phyloP scores from a whole-genome alignment of 179 eudicot species.

The Patellifolia procumbens region DNA sequence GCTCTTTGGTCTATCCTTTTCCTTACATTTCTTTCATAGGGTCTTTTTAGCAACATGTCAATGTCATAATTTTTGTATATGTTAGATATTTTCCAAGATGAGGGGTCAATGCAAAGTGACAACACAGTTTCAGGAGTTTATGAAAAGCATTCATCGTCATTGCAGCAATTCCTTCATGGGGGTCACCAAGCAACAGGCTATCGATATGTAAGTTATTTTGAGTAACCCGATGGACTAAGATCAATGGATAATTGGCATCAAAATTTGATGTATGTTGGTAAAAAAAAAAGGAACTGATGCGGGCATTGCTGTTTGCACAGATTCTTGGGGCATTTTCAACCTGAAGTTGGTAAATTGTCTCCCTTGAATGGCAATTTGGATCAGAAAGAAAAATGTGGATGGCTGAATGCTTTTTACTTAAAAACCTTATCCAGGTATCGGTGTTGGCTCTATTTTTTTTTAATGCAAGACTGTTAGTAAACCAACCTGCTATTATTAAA shows the following conservation, averaged over 20 bases:
- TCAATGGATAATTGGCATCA: neutral
- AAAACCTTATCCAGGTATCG: constrained; percentile 57
- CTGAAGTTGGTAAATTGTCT: constrained; percentile 57
- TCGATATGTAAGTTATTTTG: constrained; percentile 62
- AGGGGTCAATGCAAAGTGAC: constrained; percentile 73
- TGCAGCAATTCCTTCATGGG: constrained; percentile 77
- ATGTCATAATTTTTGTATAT: neutral
- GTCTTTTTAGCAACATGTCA: neutral
- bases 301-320: constrained; percentile 43
- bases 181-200: constrained; percentile 74
- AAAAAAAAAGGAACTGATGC: neutral
- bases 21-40: neutral
- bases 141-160: constrained; percentile 68
- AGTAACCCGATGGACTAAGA: neutral
- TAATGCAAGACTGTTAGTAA: neutral
- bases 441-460: neutral
- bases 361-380: constrained; percentile 56
- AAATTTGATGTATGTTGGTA: neutral
- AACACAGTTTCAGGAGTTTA: constrained; percentile 58
- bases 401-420: constrained; percentile 38
- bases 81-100: constrained; percentile 69
- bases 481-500: neutral
- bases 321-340: constrained; percentile 80
- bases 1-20: neutral
- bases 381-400: constrained; percentile 50